These are phyloP conservation scores for Hordeum pubiflorum DNA, from an alignment of 202 grass and related monocot genomes.

Conservation along the genomic window DNA sequence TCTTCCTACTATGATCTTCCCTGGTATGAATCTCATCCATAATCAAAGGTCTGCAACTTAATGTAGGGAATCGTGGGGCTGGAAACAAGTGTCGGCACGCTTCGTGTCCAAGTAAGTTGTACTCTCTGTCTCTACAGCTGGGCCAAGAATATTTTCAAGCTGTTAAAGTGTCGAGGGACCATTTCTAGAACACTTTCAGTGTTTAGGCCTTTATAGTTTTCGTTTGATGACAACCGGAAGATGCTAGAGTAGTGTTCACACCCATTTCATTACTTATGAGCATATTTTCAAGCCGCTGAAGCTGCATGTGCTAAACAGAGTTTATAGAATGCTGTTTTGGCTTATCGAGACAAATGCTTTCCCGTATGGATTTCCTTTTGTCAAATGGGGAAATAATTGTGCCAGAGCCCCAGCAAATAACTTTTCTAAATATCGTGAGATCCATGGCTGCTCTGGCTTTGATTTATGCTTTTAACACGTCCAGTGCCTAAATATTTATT, in stretches of 20 bases:
- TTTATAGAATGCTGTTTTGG: neutral
- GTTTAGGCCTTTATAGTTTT: neutral
- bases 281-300: neutral
- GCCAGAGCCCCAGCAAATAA: neutral
- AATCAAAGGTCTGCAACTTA: constrained; percentile 2
- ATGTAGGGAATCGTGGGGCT: constrained; percentile 73
- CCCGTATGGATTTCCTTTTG: neutral
- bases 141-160: neutral
- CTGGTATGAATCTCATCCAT: neutral
- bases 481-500: neutral
- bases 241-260: neutral
- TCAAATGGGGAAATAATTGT: neutral
- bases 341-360: neutral
- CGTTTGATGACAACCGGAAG: neutral
- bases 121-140: constrained; percentile 4
- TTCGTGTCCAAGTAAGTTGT: constrained; percentile 65
- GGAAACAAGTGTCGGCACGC: constrained; percentile 64
- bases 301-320: neutral
- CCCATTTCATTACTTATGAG: neutral
- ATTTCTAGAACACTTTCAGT: neutral
- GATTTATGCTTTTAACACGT: neutral
- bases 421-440: neutral
- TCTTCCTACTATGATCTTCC: neutral
- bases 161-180: neutral
- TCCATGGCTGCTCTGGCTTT: neutral